These are phyloP conservation scores for Vaccinium myrtillus DNA, from an alignment of 148 eudicot species.

Conservation along the genomic window DNA sequence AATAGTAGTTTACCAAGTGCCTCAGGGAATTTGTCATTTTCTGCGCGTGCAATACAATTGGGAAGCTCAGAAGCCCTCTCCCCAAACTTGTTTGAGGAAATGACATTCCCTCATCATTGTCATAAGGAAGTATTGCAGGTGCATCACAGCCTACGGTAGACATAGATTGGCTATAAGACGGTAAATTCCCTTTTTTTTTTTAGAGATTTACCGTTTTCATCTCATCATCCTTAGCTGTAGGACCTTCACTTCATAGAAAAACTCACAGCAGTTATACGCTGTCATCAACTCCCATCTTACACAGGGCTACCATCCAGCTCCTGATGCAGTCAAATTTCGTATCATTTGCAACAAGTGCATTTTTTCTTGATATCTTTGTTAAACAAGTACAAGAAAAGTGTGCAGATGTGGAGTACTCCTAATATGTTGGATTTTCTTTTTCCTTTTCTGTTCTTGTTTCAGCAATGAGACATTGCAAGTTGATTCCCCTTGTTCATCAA, in stretches of 20 bases:
- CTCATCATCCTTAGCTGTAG: neutral
- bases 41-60: neutral
- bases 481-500: neutral
- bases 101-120: neutral
- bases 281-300: neutral
- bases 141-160: neutral
- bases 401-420: neutral
- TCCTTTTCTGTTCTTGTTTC: neutral
- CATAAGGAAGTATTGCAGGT: neutral
- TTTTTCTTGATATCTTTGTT: neutral
- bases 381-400: neutral
- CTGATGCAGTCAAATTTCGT: neutral
- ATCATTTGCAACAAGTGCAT: neutral
- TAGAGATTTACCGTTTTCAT: neutral
- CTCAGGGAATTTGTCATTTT: neutral
- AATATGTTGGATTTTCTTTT: neutral
- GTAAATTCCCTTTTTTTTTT: too few relatives aligned
- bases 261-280: neutral
- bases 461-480: neutral
- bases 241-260: neutral
- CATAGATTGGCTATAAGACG: neutral
- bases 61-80: neutral
- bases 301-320: neutral
- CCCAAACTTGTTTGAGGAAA: neutral
- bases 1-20: neutral